Evolutionary conservation across 1,284 basidiomycete species (phyloP), one percentile per base, ranked within the genome.

Genomic region (Sphagnurus paluster): DNA sequence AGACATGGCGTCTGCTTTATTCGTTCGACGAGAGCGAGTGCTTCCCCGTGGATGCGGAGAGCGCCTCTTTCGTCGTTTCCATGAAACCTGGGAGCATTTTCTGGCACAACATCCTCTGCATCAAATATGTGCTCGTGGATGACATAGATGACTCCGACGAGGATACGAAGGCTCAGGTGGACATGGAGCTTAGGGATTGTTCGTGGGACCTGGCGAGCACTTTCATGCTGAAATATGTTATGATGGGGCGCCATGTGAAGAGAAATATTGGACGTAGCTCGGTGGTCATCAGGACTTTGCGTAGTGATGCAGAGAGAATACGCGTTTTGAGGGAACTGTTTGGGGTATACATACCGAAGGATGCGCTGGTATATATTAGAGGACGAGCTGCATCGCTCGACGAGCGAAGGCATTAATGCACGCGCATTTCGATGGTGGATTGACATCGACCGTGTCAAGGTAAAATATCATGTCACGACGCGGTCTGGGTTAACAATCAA

Each of bases 1-100:
- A 38, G 26, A 32, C 32, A 16, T 70, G 67, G 67, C 42, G 48
- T 29, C 54, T 64, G 10, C 45, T 67, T 16, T 70, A 63, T 48
- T 57, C 64, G 11, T 71, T 72, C 54, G 55, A 60, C 11, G 67
- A 69, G 43, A 58, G 56, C 29, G 71, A 74, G 48, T 65, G 58
- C 39, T 66, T 60, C 46, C 47, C 43, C 0, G 40, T 36, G 13
- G 71, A 73, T 48, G 63, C 56, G 36, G 47, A 54, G 8, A 56
- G 56, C 20, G 61, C 56, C 14, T 68, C 67, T 10, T 61, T 61
- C 43, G 56, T 53, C 38, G 59, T 70, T n/a, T 60, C 56, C 28
- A 39, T 21, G n/a, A 54, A 56, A 42, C 48, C 55, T 3, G 41
- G 38, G n/a, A 54, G 56, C 9, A 26, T 65, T 2, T 68, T 71